Base-by-base conservation (phyloP, 2,329 filamentous ascomycete genomes). In the Aureobasidium sp. region DNA sequence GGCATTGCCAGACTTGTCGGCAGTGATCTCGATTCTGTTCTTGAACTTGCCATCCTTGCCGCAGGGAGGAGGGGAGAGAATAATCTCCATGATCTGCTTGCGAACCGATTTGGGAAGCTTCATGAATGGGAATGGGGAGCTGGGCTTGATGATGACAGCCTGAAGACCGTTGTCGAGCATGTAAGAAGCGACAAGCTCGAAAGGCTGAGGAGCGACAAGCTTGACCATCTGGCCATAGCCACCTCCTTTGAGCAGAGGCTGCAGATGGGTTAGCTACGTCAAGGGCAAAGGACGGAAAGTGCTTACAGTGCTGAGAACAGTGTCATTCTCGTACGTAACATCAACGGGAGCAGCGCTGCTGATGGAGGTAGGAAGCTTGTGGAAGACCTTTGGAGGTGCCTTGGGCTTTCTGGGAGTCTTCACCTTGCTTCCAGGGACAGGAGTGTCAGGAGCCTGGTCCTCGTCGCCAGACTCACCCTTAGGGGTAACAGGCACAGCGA, bases 81-180 rank as follows among this genome's bases (percentile, higher is more conserved):
- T 7, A 4, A 21, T 4, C 3, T 10, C n/a, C 11, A 52, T 27
- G 11, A 52, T 52, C 8, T 6, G 21, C n/a, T 2, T 14, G 27
- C 48, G 48, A 2, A 52, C 2, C 11, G 8, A 1, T 5, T 14
- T 7, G 0, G 63, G 58, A 0, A 71, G 62, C 22, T 59, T 58
- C 47, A 67, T 44, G 59, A 70, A 64, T 0, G 54, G 57, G 58
- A 71, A 69, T 0, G 66, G 61, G 40, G 62, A 59, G 24, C 63
- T 60, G 2, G 68, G 66, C 19, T 63, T 62, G 53, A 71, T 24
- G 22, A 70, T 45, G 48, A 71, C 61, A 11, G 64, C 67, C 51
- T 69, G 64, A 42, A 62, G 56, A 16, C 67, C 64, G 61, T 65
- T 63, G 1, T 62, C 59, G 39, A 68, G 56, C 22, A 64, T 64